Conservation (phyloP, 2,329 filamentous ascomycete species). For the Lasiodiplodia sp. region DNA sequence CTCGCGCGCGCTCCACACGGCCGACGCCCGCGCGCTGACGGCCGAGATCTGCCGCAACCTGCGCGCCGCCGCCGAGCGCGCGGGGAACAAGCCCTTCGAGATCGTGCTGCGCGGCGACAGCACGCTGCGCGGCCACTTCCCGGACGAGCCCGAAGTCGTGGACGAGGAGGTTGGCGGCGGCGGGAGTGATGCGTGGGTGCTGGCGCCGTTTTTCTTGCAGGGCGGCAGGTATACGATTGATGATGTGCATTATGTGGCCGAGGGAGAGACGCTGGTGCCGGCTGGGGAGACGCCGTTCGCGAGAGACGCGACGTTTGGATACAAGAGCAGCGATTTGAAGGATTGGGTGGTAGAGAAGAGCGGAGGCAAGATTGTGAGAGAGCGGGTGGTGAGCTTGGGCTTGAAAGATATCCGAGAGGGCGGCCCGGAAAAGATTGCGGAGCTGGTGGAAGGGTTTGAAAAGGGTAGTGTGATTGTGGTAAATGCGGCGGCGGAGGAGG, state of each 20-base stretch:
- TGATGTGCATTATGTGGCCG: slow-evolving; percentile 66
- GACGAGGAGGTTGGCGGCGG: slow-evolving; percentile 58
- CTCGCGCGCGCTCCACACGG: slow-evolving; percentile 62
- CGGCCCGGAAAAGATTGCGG: slow-evolving; percentile 52
- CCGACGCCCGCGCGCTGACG: slow-evolving; percentile 57
- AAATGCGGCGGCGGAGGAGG: slow-evolving; percentile 61
- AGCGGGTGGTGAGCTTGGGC: slow-evolving; percentile 54
- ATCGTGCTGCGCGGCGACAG: slow-evolving; percentile 66
- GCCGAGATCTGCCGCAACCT: slow-evolving; percentile 61
- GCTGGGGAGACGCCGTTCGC: slow-evolving; percentile 64
- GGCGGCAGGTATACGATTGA: slow-evolving; percentile 65
- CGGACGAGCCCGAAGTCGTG: slow-evolving; percentile 61
- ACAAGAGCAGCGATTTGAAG: slow-evolving; percentile 60
- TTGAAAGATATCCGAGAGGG: slow-evolving; percentile 58
- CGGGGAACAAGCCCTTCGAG: slow-evolving; percentile 52
- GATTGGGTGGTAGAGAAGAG: slow-evolving; percentile 65
- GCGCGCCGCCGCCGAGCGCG: slow-evolving; percentile 51
- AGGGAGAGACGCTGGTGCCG: slow-evolving; percentile 58
- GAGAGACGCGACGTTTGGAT: slow-evolving; percentile 65
- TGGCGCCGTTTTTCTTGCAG: slow-evolving; percentile 67
- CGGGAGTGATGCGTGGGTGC: slow-evolving; percentile 57
- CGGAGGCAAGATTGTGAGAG: slow-evolving; percentile 48
- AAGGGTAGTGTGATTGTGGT: slow-evolving; percentile 57
- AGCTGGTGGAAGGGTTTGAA: slow-evolving; percentile 49
- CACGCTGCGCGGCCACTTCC: slow-evolving; percentile 65